Evolutionary conservation across 2,329 filamentous ascomycete genomes (phyloP).

Genomic region (Phialophora expanda): DNA sequence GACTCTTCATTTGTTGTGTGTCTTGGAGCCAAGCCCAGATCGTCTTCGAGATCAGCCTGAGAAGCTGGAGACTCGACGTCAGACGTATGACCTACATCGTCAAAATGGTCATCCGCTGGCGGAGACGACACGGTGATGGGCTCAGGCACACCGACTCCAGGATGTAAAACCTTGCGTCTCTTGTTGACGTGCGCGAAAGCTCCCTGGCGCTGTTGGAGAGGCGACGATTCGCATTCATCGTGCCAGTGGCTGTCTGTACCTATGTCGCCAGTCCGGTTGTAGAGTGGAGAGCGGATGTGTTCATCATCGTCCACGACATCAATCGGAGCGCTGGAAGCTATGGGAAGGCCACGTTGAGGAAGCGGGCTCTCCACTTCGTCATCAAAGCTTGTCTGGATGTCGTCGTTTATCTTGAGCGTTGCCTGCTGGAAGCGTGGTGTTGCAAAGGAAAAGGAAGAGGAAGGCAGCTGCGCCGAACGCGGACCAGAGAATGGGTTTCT

Average conservation of each 20-base stretch:
- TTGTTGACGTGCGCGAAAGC: slow-evolving; percentile 19
- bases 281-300: slow-evolving; percentile 3
- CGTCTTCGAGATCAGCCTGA: slow-evolving; percentile 17
- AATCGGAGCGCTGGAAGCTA: background rate
- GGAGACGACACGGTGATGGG: slow-evolving; percentile 33
- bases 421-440: slow-evolving; percentile 31
- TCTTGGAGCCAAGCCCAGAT: background rate
- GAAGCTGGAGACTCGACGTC: slow-evolving; percentile 5
- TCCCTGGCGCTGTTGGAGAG: slow-evolving; percentile 19
- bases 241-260: background rate
- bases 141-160: background rate
- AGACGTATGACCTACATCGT: slow-evolving; percentile 5
- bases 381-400: slow-evolving; percentile 34
- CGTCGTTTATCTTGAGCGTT: slow-evolving; percentile 23
- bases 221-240: slow-evolving; percentile 10
- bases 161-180: slow-evolving; percentile 29
- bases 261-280: background rate
- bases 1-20: slow-evolving; percentile 10
- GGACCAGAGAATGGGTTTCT: slow-evolving; percentile 27
- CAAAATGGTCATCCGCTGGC: slow-evolving; percentile 7
- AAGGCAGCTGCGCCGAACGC: slow-evolving; percentile 21
- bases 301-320: slow-evolving; percentile 16
- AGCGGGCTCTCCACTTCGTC: slow-evolving; percentile 21
- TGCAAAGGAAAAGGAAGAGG: slow-evolving; percentile 19
- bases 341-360: background rate